These are phyloP conservation scores for Adiantum capillusveneris DNA, from an alignment of 75 land plant genomes.

Conservation along the genomic window DNA sequence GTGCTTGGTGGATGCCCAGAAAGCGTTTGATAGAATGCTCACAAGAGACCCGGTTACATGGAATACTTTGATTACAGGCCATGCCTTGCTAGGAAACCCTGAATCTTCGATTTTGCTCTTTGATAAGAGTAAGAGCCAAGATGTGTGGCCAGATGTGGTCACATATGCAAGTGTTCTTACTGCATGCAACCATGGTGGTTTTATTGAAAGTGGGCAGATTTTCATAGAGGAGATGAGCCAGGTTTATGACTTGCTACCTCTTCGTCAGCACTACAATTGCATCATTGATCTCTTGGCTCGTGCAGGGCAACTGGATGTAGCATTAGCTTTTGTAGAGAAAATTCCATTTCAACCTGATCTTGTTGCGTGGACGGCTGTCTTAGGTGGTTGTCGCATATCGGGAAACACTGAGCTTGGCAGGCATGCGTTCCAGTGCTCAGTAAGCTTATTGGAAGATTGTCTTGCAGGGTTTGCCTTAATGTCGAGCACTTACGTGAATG, in stretches of 20 bases:
- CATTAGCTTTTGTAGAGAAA: conserved; percentile 38
- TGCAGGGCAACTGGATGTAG: conserved; percentile 41
- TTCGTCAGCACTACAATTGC: conserved; percentile 47
- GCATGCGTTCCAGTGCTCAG: conserved; percentile 40
- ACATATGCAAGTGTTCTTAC: conserved; percentile 57
- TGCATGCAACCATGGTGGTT: conserved; percentile 50
- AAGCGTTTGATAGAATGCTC: conserved; percentile 14
- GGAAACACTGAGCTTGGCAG: conserved; percentile 33
- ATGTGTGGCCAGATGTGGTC: neutral
- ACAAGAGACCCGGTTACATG: conserved; percentile 32
- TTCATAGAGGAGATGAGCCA: conserved; percentile 37
- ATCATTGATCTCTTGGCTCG: conserved; percentile 50
- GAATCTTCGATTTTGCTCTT: neutral
- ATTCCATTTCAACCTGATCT: conserved; percentile 32
- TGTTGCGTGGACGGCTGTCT: conserved; percentile 37
- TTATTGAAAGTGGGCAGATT: conserved; percentile 27
- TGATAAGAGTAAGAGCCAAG: neutral
- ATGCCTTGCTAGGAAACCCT: conserved; percentile 35
- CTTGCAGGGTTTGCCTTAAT: conserved; percentile 45
- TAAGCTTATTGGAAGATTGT: conserved; percentile 35
- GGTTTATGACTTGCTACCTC: conserved; percentile 28
- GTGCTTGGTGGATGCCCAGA: conserved; percentile 1
- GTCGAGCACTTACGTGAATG: conserved; percentile 31
- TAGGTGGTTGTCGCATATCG: conserved; percentile 33
- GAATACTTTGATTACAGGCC: conserved; percentile 52